A percentile compares a stretch with the other conserved stretches of the same genome.
phyloP scores from a whole-genome alignment of 805 yeast genomes.

The Maudiozyma pseudohumilis region DNA sequence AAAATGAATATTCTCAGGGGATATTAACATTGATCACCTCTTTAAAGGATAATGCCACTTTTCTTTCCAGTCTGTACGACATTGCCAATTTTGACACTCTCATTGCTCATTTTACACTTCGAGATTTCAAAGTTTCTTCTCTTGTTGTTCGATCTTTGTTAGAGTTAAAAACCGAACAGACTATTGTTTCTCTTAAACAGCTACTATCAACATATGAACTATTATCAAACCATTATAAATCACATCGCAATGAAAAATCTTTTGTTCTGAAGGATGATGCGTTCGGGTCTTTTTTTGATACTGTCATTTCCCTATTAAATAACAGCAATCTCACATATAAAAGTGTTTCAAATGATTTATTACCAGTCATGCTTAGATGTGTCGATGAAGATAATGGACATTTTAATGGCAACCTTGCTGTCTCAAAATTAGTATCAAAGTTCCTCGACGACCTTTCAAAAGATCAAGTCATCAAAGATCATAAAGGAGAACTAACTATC shows the following conservation, averaged over 20 bases:
- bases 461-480: too few species aligned
- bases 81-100: not conserved
- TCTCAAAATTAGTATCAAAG: conserved; percentile 12
- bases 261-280: conserved; percentile 27
- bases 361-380: conserved; percentile 14
- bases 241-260: not conserved
- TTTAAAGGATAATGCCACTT: not conserved
- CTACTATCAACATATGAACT: not conserved
- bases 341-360: conserved; percentile 11
- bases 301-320: conserved; percentile 10
- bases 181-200: not conserved
- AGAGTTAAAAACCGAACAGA: not conserved
- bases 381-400: conserved; percentile 20
- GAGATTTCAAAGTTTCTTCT: too few species aligned
- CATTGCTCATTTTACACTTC: not conserved
- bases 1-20: not conserved
- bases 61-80: conserved; percentile 4
- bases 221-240: not conserved
- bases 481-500: not conserved
- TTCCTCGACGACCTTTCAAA: not conserved
- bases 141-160: not conserved
- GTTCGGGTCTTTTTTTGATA: conserved; percentile 21
- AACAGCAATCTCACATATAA: not conserved
- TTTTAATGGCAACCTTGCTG: conserved; percentile 17
- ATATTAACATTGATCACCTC: not conserved